Evolutionary conservation across 805 yeast genomes (phyloP), one percentile per base, ranked within the genome.

Genomic region (Torulaspora delbrueckii): DNA sequence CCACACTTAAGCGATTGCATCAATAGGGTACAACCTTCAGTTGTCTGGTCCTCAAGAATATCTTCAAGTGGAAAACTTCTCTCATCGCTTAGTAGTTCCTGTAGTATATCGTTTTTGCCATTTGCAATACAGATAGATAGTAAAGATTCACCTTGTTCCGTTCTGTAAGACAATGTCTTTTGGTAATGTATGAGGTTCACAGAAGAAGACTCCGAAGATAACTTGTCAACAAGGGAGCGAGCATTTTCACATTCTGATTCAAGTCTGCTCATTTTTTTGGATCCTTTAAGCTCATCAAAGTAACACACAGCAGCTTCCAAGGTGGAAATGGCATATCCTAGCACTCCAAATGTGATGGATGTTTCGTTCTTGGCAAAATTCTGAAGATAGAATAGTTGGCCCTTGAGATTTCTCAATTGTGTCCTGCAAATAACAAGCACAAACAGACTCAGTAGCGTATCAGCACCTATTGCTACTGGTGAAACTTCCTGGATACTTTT

Each of bases 321-420:
- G 5, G 96, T 87, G 37, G 96, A 83, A 10, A 88, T 53, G 1
- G 89, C 82, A 60, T 91, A 91, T 8, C 86, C 95, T 25, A 77
- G 62, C 19, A 77, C 70, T 0, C 96, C 96, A 3, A 71, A 59
- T 34, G 73, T 77, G 6, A 71, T 57, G 32, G 71, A 72, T n/a
- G 65, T 67, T n/a, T 57, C 54, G 28, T 51, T 44, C 30, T 64
- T 63, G 2, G 82, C 74, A 57, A 84, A 87, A 32, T 74, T 69
- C 50, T 79, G 78, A 40, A 89, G 74, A 59, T 86, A 88, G 37
- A 68, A 72, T 8, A 90, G 59, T 52, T 85, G 89, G 2, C 78
- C 74, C 52, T 78, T 82, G 22, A 88, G 59, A 54, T 81, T 66
- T 3, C 70, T 69, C 2, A 85, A 76, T 31, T 73, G 73, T 1